These are phyloP conservation scores for Fusarium bulbicola DNA, from an alignment of 2,329 filamentous ascomycete genomes.

Conservation along the genomic window DNA sequence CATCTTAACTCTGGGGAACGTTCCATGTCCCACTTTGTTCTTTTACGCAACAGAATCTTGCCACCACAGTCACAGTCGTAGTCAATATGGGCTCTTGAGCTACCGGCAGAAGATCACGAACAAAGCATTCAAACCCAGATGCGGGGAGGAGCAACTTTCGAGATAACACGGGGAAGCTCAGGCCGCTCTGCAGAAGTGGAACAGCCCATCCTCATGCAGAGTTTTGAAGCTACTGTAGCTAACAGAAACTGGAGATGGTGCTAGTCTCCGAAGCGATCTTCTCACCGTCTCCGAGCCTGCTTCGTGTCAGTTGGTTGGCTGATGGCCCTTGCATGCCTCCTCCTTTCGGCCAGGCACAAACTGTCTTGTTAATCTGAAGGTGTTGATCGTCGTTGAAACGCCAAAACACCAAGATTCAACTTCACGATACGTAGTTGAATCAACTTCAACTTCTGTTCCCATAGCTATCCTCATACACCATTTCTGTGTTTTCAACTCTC, in stretches of 20 bases:
- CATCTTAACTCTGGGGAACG: constrained; percentile 16
- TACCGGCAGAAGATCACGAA: constrained; percentile 15
- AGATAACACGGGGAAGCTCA: constrained; percentile 31
- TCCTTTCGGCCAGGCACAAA: constrained; percentile 26
- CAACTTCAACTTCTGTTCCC: background rate
- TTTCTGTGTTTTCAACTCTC: background rate
- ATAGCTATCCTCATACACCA: background rate
- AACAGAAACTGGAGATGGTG: constrained; percentile 22
- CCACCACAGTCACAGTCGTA: constrained; percentile 1
- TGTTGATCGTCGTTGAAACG: constrained; percentile 11
- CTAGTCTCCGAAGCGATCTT: constrained; percentile 22
- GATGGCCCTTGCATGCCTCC: constrained; percentile 27
- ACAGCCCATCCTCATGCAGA: constrained; percentile 37
- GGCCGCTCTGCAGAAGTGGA: constrained; percentile 15
- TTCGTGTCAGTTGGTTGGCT: constrained; percentile 37
- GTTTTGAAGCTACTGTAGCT: constrained; percentile 13
- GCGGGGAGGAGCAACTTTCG: constrained; percentile 23
- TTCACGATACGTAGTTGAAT: constrained; percentile 19
- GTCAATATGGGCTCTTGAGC: constrained; percentile 1
- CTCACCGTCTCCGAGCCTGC: constrained; percentile 17
- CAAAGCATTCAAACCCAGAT: constrained; percentile 24
- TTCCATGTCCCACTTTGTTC: constrained; percentile 16
- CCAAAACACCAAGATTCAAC: constrained; percentile 18
- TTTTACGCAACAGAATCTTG: background rate
- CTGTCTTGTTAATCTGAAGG: background rate